Evolutionary conservation across 768 basidiomycete genomes (phyloP).

Genomic region (Coprinopsis cinerea): DNA sequence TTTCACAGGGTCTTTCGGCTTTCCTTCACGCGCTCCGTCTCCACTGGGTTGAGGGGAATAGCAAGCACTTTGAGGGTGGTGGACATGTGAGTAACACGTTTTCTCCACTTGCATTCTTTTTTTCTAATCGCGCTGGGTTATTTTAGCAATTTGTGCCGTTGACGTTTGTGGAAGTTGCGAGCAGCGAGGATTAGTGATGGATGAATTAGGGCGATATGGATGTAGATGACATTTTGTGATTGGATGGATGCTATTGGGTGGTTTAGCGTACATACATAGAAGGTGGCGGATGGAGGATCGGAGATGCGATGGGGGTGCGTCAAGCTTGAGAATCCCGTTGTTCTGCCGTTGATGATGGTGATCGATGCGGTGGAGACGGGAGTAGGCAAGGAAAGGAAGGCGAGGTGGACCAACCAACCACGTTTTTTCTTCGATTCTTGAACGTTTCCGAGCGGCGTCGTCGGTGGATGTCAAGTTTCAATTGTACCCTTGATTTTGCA

Average conservation of each 20-base stretch:
- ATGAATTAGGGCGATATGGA: background rate
- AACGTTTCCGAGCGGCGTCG: background rate
- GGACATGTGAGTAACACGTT: slow-evolving; percentile 66
- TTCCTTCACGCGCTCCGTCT: slow-evolving; percentile 94
- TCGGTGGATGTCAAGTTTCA: too few species aligned
- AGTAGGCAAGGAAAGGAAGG: background rate
- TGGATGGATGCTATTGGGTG: too few species aligned
- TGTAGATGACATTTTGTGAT: too few species aligned
- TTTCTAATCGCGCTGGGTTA: slow-evolving; percentile 18
- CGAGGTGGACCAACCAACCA: too few species aligned
- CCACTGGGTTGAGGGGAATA: slow-evolving; percentile 98
- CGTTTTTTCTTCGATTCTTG: too few species aligned
- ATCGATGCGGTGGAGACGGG: background rate
- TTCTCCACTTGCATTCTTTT: slow-evolving; percentile 18
- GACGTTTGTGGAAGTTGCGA: slow-evolving; percentile 29
- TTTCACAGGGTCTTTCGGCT: slow-evolving; percentile 77
- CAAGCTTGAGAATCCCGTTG: background rate
- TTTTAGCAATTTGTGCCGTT: slow-evolving; percentile 43
- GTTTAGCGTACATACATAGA: too few species aligned
- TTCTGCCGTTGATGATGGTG: background rate
- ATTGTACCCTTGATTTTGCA: too few species aligned
- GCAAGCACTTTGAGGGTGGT: slow-evolving; percentile 89
- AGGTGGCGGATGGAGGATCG: too few species aligned
- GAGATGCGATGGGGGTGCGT: too few species aligned
- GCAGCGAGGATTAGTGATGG: background rate